Evolutionary conservation across 176 grass and related monocot species (phyloP), one percentile per base, ranked within the genome.

Genomic region (Aegilops speltoides): DNA sequence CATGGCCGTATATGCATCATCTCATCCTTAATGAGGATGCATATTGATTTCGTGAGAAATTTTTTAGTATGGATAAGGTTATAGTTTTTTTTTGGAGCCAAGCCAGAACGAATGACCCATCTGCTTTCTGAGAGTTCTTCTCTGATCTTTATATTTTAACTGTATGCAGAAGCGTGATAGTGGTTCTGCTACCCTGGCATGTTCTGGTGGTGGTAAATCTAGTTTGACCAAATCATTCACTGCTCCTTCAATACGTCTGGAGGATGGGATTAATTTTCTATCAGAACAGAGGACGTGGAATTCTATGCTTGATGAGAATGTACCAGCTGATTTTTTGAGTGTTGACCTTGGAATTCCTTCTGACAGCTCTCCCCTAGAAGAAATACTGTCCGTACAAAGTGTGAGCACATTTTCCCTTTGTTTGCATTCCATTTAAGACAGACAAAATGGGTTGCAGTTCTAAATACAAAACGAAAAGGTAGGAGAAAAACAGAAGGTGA

Each of bases 151-250:
- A 34, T 62, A 61, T 76, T 68, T 71, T 81, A 84, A 77, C 41
- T 32, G 24, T 34, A 28, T 82, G 70, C 86, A 93, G 91, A 93
- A 95, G 87, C 91, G 94, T 72, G 94, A 95, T 83, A 78, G 83
- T 62, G 86, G 90, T 63, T 76, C 82, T 84, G 84, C 86, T 85
- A 89, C 87, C 59, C 73, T 95, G 71, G 86, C 91, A 80, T 93
- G 89, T 87, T 95, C 94, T 66, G 94, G 93, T 87, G 91, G 94
- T 77, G 94, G 93, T 48, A 95, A 95, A 43, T 95, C 93, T 36
- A 91, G 93, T 87, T 88, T 90, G 62, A 93, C 89, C 73, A 95
- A 95, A 87, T 93, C 93, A 83, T 86, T 59, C 19, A 93, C 88
- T 0, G 77, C 88, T 46, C 91, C 91, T 84, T 90, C 93, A 82